Evolutionary conservation across 2,329 filamentous ascomycete species (phyloP).

Genomic region (Colletotrichum endophyticum): DNA sequence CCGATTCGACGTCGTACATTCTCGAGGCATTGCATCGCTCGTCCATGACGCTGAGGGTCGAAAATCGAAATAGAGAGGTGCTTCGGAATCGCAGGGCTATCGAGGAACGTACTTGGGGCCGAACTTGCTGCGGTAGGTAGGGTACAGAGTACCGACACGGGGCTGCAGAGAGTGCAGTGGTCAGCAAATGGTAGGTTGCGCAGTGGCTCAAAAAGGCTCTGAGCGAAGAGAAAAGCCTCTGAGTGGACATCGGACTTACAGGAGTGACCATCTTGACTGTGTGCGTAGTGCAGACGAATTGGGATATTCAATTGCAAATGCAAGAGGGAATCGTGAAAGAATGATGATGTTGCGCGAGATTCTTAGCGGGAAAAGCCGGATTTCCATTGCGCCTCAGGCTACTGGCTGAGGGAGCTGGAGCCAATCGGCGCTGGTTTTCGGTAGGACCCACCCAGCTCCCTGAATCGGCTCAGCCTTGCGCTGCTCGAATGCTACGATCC

Average conservation of each 20-base stretch:
- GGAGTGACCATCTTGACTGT: slow-evolving; percentile 44
- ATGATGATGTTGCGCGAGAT: slow-evolving; percentile 23
- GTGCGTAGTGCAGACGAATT: slow-evolving; percentile 31
- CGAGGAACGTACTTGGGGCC: slow-evolving; percentile 64
- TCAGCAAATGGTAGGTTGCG: background rate
- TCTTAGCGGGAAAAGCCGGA: slow-evolving; percentile 23
- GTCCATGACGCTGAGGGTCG: background rate
- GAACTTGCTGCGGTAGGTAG: slow-evolving; percentile 52
- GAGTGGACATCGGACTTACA: slow-evolving; percentile 32
- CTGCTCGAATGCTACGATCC: background rate
- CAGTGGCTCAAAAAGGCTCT: background rate
- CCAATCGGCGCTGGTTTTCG: slow-evolving; percentile 4
- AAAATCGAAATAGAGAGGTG: too few species aligned
- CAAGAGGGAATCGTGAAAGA: slow-evolving; percentile 16
- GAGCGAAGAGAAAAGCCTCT: too few species aligned
- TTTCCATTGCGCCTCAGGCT: slow-evolving; percentile 21
- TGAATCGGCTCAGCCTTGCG: slow-evolving; percentile 16
- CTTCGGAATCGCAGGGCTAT: background rate
- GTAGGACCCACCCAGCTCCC: background rate
- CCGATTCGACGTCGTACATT: background rate
- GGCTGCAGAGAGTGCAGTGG: background rate
- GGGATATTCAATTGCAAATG: slow-evolving; percentile 40
- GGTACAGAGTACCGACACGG: slow-evolving; percentile 10
- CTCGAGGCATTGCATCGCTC: background rate
- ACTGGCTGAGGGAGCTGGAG: background rate